Evolutionary conservation across 139 green algal species (phyloP).

Genomic region (Gonium pectorale): DNA sequence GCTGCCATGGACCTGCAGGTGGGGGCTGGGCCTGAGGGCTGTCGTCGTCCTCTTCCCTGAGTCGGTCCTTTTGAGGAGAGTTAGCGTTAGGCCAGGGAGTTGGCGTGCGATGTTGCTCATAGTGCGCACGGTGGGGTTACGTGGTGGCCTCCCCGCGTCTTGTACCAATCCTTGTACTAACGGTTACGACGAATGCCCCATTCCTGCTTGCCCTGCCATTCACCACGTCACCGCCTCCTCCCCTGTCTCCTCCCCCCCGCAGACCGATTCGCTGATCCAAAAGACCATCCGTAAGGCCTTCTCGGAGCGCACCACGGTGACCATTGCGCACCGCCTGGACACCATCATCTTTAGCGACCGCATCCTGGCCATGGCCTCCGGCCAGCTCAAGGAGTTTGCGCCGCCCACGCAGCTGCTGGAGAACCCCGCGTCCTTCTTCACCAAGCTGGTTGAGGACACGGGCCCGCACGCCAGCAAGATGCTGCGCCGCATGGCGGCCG

Average conservation of each 20-base stretch:
- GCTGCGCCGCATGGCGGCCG: constrained; percentile 60
- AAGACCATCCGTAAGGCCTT: constrained; percentile 69
- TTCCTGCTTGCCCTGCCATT: too few species aligned
- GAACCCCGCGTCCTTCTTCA: constrained; percentile 54
- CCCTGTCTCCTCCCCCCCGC: not conserved
- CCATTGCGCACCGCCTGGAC: constrained; percentile 72
- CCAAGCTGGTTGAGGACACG: constrained; percentile 61
- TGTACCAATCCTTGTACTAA: too few species aligned
- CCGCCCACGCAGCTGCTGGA: constrained; percentile 50
- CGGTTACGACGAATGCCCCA: too few species aligned
- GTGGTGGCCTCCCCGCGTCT: too few species aligned
- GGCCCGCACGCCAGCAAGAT: constrained; percentile 47
- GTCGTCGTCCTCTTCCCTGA: too few species aligned
- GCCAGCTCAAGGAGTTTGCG: constrained; percentile 53
- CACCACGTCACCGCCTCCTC: not conserved
- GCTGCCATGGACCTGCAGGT: constrained; percentile 72
- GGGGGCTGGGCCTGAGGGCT: not conserved
- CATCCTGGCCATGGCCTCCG: constrained; percentile 64
- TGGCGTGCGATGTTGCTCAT: too few species aligned
- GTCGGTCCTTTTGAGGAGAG: too few species aligned
- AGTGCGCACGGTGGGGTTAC: too few species aligned
- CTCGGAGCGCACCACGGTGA: constrained; percentile 61
- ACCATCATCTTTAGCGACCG: constrained; percentile 71
- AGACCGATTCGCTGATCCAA: constrained; percentile 69
- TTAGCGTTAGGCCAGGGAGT: too few species aligned